Evolutionary conservation across 1,284 basidiomycete species (phyloP), one percentile per base, ranked within the genome.

Genomic region (Boletus albobrunnescens): DNA sequence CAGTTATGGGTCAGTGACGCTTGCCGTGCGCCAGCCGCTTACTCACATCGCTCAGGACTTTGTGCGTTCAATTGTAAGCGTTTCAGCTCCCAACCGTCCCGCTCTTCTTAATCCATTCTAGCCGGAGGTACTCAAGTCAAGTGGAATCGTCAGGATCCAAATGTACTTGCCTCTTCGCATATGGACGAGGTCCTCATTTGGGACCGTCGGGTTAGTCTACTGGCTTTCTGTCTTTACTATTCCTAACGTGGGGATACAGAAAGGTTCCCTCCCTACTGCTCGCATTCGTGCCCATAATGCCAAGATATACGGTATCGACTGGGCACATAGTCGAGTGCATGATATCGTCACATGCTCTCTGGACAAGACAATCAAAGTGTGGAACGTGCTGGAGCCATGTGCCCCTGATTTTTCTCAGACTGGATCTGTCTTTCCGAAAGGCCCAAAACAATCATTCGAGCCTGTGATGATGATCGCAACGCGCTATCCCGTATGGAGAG

Each of bases 261-360:
- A 94, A 81, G 93, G 92, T 6, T 91, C 90, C 1, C 73, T 94
- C 3, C 94, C 94, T 0, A 71, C 92, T 1, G 77, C 81, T 8
- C 75, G 76, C 3, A 84, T 96, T 48, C 72, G 76, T 28, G 94
- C 91, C 0, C 94, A 97, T 60, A 75, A 73, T 17, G 82, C 89
- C 12, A 92, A 94, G 69, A 95, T 96, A 39, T 96, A 96, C 56
- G 94, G 94, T 1, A 93, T 97, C 44, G 94, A 96, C 67, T 97
- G 94, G 93, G 86, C 91, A 5, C 81, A 91, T 41, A 72, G 78
- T 20, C 69, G 74, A 41, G 71, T 76, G n/a, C 78, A 86, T 57
- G 84, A 91, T 58, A 77, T 97, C 30, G 82, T 94, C 4, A 95
- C 93, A 1, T 97, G 94, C 61, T 93, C 91, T 1, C 74, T 97